These are phyloP conservation scores for Colletotrichum phormii DNA, from an alignment of 2,329 filamentous ascomycete species.

Conservation along the genomic window DNA sequence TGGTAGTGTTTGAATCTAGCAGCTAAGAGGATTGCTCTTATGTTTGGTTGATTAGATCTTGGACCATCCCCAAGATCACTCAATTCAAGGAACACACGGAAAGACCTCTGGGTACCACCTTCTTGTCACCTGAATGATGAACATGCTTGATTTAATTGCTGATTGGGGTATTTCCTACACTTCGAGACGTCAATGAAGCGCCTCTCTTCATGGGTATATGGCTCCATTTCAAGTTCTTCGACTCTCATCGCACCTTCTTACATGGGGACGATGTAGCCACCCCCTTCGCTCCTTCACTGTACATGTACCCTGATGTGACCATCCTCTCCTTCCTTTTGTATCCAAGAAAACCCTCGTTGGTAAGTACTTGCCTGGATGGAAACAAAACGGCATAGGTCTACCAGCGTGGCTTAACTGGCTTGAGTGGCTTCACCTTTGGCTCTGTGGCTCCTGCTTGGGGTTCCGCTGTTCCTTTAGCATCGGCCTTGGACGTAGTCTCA, in stretches of 20 bases:
- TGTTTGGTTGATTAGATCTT: neutral
- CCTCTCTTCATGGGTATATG: neutral
- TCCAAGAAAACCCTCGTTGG: neutral
- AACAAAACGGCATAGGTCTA: neutral
- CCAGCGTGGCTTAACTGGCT: neutral
- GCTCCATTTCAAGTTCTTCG: too few relatives aligned
- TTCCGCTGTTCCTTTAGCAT: neutral
- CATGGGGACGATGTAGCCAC: neutral
- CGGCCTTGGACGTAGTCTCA: neutral
- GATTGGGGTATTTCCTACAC: neutral
- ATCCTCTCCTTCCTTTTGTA: neutral
- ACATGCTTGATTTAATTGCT: neutral
- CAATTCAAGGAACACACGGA: neutral
- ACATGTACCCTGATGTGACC: neutral
- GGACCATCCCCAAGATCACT: neutral
- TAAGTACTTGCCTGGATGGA: neutral
- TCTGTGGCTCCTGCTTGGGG: neutral
- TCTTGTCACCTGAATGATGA: neutral
- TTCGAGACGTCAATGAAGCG: neutral
- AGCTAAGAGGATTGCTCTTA: neutral
- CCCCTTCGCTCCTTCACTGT: neutral
- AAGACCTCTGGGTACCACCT: neutral
- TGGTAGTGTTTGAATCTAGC: neutral
- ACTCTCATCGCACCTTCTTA: neutral
- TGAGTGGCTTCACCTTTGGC: neutral